These are phyloP conservation scores for Syncephalastrum contaminatum DNA, from an alignment of 371 early-diverging fungal genomes.

Conservation along the genomic window DNA sequence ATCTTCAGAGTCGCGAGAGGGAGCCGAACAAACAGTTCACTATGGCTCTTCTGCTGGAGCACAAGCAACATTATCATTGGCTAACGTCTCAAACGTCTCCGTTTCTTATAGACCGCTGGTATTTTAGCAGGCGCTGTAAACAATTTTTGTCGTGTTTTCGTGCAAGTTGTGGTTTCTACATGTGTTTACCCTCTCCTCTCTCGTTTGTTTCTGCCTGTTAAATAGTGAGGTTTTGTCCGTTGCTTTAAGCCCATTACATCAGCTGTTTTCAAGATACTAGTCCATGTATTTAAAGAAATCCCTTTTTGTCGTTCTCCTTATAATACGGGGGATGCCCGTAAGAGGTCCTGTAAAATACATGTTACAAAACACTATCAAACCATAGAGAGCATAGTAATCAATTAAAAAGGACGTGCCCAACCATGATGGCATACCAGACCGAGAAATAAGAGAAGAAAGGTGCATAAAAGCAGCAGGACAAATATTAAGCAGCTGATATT, in stretches of 20 bases:
- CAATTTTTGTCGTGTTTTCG: too few species aligned
- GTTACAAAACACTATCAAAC: neutral
- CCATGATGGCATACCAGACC: neutral
- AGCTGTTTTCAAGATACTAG: too few species aligned
- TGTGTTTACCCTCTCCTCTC: neutral
- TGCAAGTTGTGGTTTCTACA: neutral
- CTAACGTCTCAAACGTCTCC: conserved; percentile 7
- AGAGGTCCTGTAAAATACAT: neutral
- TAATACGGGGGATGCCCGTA: neutral
- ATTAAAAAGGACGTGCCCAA: neutral
- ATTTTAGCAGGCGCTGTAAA: too few species aligned
- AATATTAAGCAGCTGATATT: neutral
- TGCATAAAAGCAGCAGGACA: neutral
- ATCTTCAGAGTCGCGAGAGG: conserved; percentile 15
- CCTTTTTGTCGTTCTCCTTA: neutral
- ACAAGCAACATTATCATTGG: conserved; percentile 3
- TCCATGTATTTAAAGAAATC: too few species aligned
- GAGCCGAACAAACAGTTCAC: conserved; percentile 15
- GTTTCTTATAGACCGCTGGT: too few species aligned
- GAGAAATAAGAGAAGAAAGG: too few species aligned
- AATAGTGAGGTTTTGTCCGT: too few species aligned
- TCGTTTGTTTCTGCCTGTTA: neutral
- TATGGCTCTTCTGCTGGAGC: conserved; percentile 9
- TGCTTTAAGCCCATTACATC: too few species aligned
- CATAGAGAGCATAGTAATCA: neutral